Evolutionary conservation across 108 stramenopile species (phyloP), one percentile per base, ranked within the genome.

Genomic region (Nannochloropsis oceanica): DNA sequence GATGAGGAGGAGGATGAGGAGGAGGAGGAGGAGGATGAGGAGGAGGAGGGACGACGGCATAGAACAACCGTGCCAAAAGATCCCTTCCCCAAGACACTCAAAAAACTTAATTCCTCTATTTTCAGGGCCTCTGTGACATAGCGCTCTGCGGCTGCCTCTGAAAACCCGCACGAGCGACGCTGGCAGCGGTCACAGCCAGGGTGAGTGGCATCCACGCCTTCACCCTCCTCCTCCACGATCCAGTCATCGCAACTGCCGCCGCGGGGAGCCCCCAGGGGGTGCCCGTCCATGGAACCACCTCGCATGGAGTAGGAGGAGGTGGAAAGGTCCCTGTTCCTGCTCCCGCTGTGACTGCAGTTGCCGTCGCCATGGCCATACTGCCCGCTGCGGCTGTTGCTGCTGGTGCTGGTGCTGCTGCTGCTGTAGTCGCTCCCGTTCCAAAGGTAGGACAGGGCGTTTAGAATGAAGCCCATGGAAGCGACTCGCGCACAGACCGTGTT

Each of bases 51-150:
- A 43, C 43, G 25, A 25, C 43, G 25, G 25, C 43, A 12, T 12
- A 43, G 20, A 8, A 84, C 44, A 11, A 46, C 0, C 80, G 84
- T 88, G 13, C 87, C 87, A 84, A 84, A 88, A 18, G 87, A 88
- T 22, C 87, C 87, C 50, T 88, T 88, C 8, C 87, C 87, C 20
- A 88, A 84, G 26, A 88, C 87, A 44, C 87, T 80, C 27, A 88
- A 80, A 24, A 84, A 84, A 84, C 87, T 88, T 80, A 88, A 85
- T 81, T 88, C 87, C 24, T 83, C 83, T 13, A 83, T 73, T n/a
- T 18, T n/a, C 59, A 73, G 9, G 22, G 59, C 22, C n/a, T 73
- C 59, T n/a, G n/a, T n/a, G 2, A n/a, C 59, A n/a, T 73, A 73
- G n/a, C 18, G 18, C 18, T 9, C 59, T 73, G 59, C 18, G 5